Evolutionary conservation across 805 yeast species (phyloP).

Genomic region (Pichia paraexigua): DNA sequence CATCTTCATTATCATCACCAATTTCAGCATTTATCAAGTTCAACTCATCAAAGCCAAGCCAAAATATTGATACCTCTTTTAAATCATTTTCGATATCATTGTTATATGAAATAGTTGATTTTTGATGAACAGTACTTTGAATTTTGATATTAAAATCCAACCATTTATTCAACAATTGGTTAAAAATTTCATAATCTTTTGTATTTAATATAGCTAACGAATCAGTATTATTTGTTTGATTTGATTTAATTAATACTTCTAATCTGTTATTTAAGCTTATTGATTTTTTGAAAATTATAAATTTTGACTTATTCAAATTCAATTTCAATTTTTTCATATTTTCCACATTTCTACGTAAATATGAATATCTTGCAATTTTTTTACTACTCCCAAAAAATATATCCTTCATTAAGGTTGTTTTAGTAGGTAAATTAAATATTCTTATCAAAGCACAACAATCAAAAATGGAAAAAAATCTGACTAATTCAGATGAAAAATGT

Average conservation of each 20-base stretch:
- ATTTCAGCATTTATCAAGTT: slow-evolving; percentile 1
- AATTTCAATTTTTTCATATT: slow-evolving; percentile 31
- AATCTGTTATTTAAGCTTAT: not conserved
- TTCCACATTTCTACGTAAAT: slow-evolving; percentile 46
- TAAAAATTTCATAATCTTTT: not conserved
- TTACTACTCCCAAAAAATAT: slow-evolving; percentile 14
- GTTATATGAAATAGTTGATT: not conserved
- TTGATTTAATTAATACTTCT: not conserved
- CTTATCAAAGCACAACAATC: too few relatives aligned
- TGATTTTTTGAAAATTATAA: not conserved
- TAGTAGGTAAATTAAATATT: too few relatives aligned
- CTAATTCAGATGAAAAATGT: too few relatives aligned
- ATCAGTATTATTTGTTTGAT: not conserved
- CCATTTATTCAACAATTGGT: slow-evolving; percentile 5
- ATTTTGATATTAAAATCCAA: slow-evolving; percentile 3
- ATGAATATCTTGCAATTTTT: slow-evolving; percentile 56
- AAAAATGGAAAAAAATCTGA: too few relatives aligned
- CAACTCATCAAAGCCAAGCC: slow-evolving; percentile 8
- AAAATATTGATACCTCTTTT: slow-evolving; percentile 3
- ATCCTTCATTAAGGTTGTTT: slow-evolving; percentile 6
- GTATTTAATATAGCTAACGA: not conserved
- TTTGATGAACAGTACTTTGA: not conserved
- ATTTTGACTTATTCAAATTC: not conserved
- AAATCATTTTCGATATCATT: slow-evolving; percentile 1
- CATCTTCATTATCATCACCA: slow-evolving; percentile 26